Conservation (phyloP, 495 filamentous ascomycete species). For the Aspergillus ostianus region DNA sequence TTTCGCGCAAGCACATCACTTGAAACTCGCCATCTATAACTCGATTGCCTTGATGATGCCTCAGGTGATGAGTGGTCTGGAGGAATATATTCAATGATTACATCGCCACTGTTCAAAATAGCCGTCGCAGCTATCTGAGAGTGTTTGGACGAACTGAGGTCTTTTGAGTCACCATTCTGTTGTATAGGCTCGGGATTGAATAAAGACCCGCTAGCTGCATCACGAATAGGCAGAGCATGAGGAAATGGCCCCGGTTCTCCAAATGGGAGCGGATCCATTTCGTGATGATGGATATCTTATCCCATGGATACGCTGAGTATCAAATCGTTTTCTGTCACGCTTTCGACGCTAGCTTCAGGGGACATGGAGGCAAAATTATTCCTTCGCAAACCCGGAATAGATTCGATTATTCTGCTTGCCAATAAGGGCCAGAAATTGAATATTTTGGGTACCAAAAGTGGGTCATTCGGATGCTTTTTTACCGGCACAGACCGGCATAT, state of each 20-base stretch:
- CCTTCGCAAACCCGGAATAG: background rate
- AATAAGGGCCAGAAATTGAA: too few species aligned
- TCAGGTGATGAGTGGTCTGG: slow-evolving; percentile 3
- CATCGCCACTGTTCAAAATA: slow-evolving; percentile 32
- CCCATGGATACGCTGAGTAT: background rate
- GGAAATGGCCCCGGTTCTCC: background rate
- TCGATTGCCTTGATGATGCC: slow-evolving; percentile 4
- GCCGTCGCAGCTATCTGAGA: slow-evolving; percentile 12
- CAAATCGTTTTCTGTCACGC: background rate
- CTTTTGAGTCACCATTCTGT: background rate
- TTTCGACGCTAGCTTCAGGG: background rate
- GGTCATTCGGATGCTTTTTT: too few species aligned
- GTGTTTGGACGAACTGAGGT: background rate
- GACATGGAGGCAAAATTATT: background rate
- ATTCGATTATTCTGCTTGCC: too few species aligned
- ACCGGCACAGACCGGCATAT: too few species aligned
- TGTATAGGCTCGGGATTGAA: background rate
- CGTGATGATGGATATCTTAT: background rate
- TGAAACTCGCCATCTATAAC: slow-evolving; percentile 36
- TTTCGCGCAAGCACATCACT: slow-evolving; percentile 30
- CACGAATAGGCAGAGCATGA: background rate
- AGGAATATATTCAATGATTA: slow-evolving; percentile 36
- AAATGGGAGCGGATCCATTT: background rate
- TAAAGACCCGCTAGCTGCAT: background rate
- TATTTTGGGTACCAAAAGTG: too few species aligned